Base-by-base conservation (phyloP, 73 alveolate genomes). In the Paramecium pentaurelia region DNA sequence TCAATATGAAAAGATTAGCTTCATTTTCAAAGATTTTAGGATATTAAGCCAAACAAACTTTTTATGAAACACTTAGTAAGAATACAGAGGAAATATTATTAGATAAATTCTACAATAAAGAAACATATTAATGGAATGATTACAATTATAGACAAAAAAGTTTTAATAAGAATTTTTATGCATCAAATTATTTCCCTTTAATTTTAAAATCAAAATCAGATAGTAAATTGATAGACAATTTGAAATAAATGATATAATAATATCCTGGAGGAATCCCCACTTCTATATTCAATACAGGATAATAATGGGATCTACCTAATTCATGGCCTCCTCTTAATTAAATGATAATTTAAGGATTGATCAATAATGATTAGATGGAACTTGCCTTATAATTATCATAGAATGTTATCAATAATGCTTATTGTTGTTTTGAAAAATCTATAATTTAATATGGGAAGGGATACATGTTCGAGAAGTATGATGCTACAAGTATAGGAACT, bases 271-370 rank as follows among this genome's bases (percentile, higher is more conserved):
- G 91, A 4, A 42, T 80, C 25, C 91, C 91, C 0, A 80, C 91
- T 27, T 80, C 91, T n/a, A 10, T 6, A 1, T 3, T 80, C 1
- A 44, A 80, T 22, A 44, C 77, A 44, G 58, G 58, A 25, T 42
- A 80, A 47, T 45, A 80, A 49, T 80, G 91, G 91, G 91, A 80
- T 80, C 27, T 27, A 3, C 91, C 91, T 45, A 80, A 80, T 80
- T 40, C 71, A 44, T 80, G 91, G 91, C 91, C 91, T 80, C 91
- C 91, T 12, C 32, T 80, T 9, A 80, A 40, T 80, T n/a, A 80
- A 80, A 9, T 80, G 5, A 80, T 80, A 4, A 45, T 80, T 8
- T 3, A 80, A 80, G 91, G 91, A 80, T 80, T 80, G 22, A 22
- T 80, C 11, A 47, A 32, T 5, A 80, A 80, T 42, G 75, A 47